phyloP scores from a whole-genome alignment of 331 rosid genomes.

The Malus hybrid region DNA sequence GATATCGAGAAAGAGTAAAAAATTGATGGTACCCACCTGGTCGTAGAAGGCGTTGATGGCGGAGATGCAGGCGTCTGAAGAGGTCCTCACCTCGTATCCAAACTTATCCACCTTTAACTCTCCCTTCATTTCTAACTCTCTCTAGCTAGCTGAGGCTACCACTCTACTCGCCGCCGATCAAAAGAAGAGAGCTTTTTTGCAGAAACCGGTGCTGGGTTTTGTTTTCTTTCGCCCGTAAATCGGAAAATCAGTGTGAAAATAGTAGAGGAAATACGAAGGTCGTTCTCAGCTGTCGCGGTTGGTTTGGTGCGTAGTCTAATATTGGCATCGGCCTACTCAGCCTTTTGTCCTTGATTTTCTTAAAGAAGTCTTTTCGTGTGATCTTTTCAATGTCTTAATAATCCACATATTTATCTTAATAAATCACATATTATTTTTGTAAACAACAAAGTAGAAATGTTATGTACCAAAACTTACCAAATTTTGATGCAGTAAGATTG shows the following conservation, averaged over 20 bases:
- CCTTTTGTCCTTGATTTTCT: not conserved
- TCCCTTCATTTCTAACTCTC: slow-evolving; percentile 17
- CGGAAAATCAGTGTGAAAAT: too few relatives aligned
- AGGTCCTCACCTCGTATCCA: slow-evolving; percentile 42
- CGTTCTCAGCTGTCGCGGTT: not conserved
- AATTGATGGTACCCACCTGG: slow-evolving; percentile 20
- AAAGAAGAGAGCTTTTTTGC: not conserved
- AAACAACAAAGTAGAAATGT: too few relatives aligned
- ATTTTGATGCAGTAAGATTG: too few relatives aligned
- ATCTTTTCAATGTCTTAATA: too few relatives aligned
- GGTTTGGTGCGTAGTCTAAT: not conserved
- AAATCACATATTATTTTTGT: not conserved
- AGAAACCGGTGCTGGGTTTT: not conserved
- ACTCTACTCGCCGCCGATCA: not conserved
- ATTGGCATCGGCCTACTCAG: not conserved
- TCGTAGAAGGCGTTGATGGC: slow-evolving; percentile 39
- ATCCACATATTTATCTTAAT: too few relatives aligned
- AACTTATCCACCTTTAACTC: slow-evolving; percentile 31
- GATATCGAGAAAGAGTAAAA: not conserved
- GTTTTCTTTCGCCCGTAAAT: not conserved
- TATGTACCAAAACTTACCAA: too few relatives aligned
- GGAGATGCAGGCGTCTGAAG: slow-evolving; percentile 44
- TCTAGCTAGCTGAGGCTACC: not conserved
- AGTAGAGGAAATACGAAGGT: too few relatives aligned
- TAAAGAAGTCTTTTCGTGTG: too few relatives aligned